Evolutionary conservation across 2,329 filamentous ascomycete genomes (phyloP), one percentile per base, ranked within the genome.

Genomic region (Epichloe elymi): DNA sequence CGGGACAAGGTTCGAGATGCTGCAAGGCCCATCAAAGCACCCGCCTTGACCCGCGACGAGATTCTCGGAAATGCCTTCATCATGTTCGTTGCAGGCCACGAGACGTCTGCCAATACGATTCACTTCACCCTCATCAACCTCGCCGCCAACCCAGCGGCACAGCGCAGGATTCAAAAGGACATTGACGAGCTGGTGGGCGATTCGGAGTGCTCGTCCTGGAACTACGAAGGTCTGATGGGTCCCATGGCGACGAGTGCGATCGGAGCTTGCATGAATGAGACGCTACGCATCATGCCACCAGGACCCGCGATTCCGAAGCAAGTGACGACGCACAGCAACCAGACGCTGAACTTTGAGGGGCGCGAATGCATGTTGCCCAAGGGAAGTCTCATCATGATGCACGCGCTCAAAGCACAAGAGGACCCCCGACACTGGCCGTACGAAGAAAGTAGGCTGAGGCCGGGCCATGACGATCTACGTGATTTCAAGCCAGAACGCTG

Each of bases 221-320:
- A 80, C 58, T 91, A 88, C 62, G 85, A 90, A 43, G 66, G 70
- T 11, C 71, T 79, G 57, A 73, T 90, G 55, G 80, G 79, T 42
- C 70, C 75, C 8, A 73, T 93, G 53, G 78, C 87, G 57, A 78
- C 75, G 11, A 80, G 82, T 53, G 83, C 87, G 74, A 69, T 83
- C 10, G 87, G 83, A 17, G 86, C 87, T 4, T 78, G 84, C 58
- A 77, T 91, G 74, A 86, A 88, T 61, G 87, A 93, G 69, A 82
- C 83, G 38, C 73, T 93, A 49, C 80, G 88, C 11, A 60, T 89
- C 41, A 73, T 88, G 53, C 85, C 86, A 2, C 80, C 87, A 0
- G 83, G 88, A 17, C 70, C 81, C 42, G 78, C 76, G 49, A 83
- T 93, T 26, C 86, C 86, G 30, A 93, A 93, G 67, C 75, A 72